phyloP scores from a whole-genome alignment of 306 rosid genomes.

The Acacia crassicarpa region DNA sequence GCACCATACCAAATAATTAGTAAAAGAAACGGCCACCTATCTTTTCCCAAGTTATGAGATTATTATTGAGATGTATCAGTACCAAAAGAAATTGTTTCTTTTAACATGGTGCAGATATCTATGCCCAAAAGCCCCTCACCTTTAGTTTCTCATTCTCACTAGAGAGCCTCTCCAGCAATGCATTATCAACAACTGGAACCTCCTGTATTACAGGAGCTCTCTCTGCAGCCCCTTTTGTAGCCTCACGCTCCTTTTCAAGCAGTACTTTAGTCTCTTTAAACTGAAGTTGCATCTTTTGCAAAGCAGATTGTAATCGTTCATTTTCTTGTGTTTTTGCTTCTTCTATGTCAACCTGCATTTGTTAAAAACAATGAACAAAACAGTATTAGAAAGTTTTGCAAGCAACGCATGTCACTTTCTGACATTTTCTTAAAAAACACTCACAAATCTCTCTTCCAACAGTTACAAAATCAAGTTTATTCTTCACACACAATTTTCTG shows the following conservation, averaged over 20 bases:
- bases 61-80: slow-evolving; percentile 9
- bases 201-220: slow-evolving; percentile 74
- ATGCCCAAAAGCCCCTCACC: slow-evolving; percentile 53
- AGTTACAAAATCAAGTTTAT: slow-evolving; percentile 10
- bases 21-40: slow-evolving; percentile 16
- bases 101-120: slow-evolving; percentile 8
- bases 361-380: slow-evolving; percentile 1
- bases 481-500: slow-evolving; percentile 2
- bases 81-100: background rate
- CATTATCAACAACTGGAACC: slow-evolving; percentile 91
- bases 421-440: background rate
- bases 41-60: slow-evolving; percentile 15
- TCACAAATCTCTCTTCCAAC: slow-evolving; percentile 7
- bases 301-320: slow-evolving; percentile 74
- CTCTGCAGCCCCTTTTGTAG: slow-evolving; percentile 69
- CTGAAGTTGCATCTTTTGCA: slow-evolving; percentile 81
- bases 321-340: slow-evolving; percentile 93
- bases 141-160: slow-evolving; percentile 94
- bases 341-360: slow-evolving; percentile 77
- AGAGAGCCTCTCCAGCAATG: slow-evolving; percentile 70
- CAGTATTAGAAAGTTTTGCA: slow-evolving; percentile 31
- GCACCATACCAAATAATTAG: slow-evolving; percentile 37
- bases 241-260: slow-evolving; percentile 77
- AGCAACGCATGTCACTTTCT: slow-evolving; percentile 11
- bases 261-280: slow-evolving; percentile 76